These are phyloP conservation scores for Phytopythium montanum DNA, from an alignment of 352 stramenopile species.

Conservation along the genomic window DNA sequence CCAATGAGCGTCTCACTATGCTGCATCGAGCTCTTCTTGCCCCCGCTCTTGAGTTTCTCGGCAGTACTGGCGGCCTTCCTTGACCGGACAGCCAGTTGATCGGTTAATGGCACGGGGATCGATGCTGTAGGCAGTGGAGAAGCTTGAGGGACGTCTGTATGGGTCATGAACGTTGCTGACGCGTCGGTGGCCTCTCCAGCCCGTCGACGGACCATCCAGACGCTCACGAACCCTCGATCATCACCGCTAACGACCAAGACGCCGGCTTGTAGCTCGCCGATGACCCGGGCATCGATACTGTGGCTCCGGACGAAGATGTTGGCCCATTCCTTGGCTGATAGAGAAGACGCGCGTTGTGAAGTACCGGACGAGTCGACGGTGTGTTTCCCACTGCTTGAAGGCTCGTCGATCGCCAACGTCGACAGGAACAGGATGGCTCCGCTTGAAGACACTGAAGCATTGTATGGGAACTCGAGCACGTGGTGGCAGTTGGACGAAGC, in stretches of 20 bases:
- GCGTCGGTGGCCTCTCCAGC: neutral
- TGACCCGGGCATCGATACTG: conserved; percentile 26
- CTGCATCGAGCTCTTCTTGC: conserved; percentile 27
- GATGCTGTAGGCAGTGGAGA: neutral
- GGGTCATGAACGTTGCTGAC: conserved; percentile 7
- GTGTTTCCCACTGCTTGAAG: neutral
- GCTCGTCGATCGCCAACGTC: neutral
- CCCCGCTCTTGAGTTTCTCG: neutral
- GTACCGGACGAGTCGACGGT: neutral
- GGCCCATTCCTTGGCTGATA: conserved; percentile 15
- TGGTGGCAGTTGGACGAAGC: neutral
- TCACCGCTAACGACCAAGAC: conserved; percentile 41
- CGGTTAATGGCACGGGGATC: neutral
- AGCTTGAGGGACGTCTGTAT: neutral
- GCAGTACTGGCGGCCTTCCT: neutral
- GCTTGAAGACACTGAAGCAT: neutral
- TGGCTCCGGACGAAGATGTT: conserved; percentile 14
- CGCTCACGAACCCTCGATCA: conserved; percentile 34
- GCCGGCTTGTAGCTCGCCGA: conserved; percentile 17
- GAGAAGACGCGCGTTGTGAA: neutral
- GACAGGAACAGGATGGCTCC: conserved; percentile 4
- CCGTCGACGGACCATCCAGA: conserved; percentile 28
- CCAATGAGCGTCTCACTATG: conserved; percentile 54
- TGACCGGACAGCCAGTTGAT: neutral
- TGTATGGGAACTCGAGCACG: neutral